Conservation (phyloP, 2,329 filamentous ascomycete genomes). For the Penicillium oxalicum region DNA sequence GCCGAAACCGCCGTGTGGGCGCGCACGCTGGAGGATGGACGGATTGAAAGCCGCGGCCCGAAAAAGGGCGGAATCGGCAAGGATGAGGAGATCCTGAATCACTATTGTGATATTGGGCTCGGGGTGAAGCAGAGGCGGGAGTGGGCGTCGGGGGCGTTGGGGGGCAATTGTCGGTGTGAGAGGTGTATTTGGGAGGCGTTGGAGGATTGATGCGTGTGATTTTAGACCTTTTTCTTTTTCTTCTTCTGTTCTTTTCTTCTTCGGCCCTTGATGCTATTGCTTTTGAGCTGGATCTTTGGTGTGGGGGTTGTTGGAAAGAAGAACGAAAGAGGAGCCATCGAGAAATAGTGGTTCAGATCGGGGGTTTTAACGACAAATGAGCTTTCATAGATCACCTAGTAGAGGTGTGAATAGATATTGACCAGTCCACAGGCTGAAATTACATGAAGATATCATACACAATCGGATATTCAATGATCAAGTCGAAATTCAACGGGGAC, state of each 20-base stretch:
- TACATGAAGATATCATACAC: too few species aligned
- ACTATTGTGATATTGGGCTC: slow-evolving; percentile 85
- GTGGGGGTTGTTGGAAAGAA: too few species aligned
- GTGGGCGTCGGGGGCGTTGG: slow-evolving; percentile 81
- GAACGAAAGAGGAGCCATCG: too few species aligned
- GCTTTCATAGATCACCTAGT: too few species aligned
- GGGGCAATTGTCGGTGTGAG: slow-evolving; percentile 80
- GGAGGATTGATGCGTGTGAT: slow-evolving; percentile 4
- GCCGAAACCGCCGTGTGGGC: slow-evolving; percentile 36
- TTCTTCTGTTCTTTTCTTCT: neutral
- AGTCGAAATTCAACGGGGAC: too few species aligned
- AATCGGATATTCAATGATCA: too few species aligned
- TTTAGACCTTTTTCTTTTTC: neutral
- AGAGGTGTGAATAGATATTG: too few species aligned
- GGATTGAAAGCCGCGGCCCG: slow-evolving; percentile 40
- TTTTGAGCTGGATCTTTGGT: too few species aligned
- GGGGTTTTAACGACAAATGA: too few species aligned
- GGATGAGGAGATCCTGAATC: slow-evolving; percentile 82
- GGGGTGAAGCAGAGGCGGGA: slow-evolving; percentile 75
- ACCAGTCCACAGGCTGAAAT: too few species aligned
- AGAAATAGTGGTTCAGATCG: too few species aligned
- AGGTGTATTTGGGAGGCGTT: slow-evolving; percentile 70
- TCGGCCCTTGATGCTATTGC: too few species aligned
- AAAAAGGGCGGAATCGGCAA: slow-evolving; percentile 56
- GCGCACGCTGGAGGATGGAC: slow-evolving; percentile 23